Conservation (phyloP, 2,329 filamentous ascomycete genomes). For the Venturia asperata region DNA sequence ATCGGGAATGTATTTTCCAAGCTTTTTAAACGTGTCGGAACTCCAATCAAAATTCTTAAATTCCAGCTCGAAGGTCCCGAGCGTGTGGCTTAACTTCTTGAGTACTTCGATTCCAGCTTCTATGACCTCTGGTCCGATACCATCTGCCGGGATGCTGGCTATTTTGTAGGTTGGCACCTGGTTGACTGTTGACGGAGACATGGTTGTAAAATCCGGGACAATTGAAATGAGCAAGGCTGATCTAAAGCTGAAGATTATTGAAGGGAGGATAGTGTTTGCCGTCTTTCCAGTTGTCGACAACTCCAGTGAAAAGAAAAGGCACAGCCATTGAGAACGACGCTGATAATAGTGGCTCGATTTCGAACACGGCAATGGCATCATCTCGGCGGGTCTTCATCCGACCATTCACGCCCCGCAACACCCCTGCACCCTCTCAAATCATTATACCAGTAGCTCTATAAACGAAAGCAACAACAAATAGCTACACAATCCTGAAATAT, state of each 20-base stretch:
- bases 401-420: neutral
- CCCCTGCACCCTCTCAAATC: neutral
- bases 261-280: neutral
- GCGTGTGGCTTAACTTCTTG: constrained; percentile 44
- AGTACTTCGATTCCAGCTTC: constrained; percentile 56
- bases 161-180: constrained; percentile 39
- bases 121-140: constrained; percentile 63
- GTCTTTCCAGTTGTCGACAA: neutral
- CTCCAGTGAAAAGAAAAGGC: no score
- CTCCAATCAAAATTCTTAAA: constrained; percentile 62
- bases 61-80: constrained; percentile 52
- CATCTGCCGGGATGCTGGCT: constrained; percentile 61
- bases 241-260: no score
- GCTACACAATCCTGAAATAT: no score
- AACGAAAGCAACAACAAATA: neutral
- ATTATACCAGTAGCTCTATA: neutral
- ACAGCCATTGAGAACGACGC: no score
- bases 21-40: constrained; percentile 58
- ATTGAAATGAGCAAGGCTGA: neutral
- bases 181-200: constrained; percentile 10
- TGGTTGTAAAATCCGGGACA: neutral
- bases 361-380: neutral
- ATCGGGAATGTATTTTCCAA: constrained; percentile 57
- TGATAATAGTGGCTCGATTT: no score
- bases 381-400: constrained; percentile 7